phyloP scores from a whole-genome alignment of 2,329 filamentous ascomycete species.

The Ceratocystis colombiana region DNA sequence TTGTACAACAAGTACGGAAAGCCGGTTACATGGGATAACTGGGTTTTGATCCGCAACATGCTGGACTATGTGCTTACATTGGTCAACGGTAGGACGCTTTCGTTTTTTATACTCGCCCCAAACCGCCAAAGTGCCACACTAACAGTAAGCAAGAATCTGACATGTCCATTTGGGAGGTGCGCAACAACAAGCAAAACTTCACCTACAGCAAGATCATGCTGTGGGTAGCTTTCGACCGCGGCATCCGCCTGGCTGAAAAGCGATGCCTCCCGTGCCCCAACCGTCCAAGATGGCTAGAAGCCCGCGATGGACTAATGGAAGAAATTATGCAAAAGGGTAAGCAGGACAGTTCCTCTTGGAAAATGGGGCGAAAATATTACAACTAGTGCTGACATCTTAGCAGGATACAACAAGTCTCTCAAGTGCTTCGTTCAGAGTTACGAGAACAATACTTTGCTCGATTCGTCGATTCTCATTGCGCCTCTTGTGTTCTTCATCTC shows the following conservation, averaged over 20 bases:
- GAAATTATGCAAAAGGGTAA: slow-evolving; percentile 62
- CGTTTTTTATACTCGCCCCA: background rate
- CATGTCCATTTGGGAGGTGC: slow-evolving; percentile 78
- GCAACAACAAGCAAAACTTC: slow-evolving; percentile 65
- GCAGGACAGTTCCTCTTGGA: background rate
- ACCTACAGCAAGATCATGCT: slow-evolving; percentile 76
- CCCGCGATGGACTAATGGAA: slow-evolving; percentile 60
- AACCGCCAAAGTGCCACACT: slow-evolving; percentile 3
- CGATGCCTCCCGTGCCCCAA: slow-evolving; percentile 65
- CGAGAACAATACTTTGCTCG: slow-evolving; percentile 57
- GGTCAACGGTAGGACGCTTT: slow-evolving; percentile 40
- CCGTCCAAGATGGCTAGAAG: slow-evolving; percentile 53
- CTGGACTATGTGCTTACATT: slow-evolving; percentile 63
- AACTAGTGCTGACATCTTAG: background rate
- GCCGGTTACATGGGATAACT: slow-evolving; percentile 65
- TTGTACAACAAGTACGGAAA: slow-evolving; percentile 72
- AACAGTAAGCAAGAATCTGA: slow-evolving; percentile 45
- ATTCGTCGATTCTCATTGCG: slow-evolving; percentile 65
- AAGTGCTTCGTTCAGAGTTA: slow-evolving; percentile 67
- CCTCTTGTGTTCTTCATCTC: slow-evolving; percentile 71
- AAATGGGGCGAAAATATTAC: background rate
- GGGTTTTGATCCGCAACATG: slow-evolving; percentile 60
- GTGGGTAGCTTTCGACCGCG: slow-evolving; percentile 71
- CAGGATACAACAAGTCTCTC: slow-evolving; percentile 59
- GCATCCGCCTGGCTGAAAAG: slow-evolving; percentile 63